Conservation (phyloP, 371 early-diverging fungal genomes). For the Mucor racemosus region DNA sequence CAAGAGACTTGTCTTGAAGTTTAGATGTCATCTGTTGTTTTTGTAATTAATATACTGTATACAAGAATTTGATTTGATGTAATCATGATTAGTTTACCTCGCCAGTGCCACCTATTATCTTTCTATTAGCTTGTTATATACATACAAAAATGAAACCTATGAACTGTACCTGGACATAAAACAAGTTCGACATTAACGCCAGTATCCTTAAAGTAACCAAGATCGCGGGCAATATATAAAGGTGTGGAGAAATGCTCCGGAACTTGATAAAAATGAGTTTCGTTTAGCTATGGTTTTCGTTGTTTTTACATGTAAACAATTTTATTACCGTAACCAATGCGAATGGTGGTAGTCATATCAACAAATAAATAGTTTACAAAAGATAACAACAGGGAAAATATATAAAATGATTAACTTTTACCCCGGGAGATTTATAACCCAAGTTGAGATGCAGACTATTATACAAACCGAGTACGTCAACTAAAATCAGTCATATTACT, state of each 20-base stretch:
- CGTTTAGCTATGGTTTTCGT: neutral
- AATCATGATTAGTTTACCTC: conserved; percentile 49
- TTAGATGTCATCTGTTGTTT: conserved; percentile 73
- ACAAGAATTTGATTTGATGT: too few species aligned
- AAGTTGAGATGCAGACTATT: neutral
- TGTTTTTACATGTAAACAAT: neutral
- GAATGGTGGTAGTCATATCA: conserved; percentile 31
- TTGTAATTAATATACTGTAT: too few species aligned
- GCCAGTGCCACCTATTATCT: conserved; percentile 62
- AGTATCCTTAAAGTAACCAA: conserved; percentile 60
- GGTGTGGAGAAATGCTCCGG: conserved; percentile 92
- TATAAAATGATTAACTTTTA: neutral
- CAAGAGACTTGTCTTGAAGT: conserved; percentile 70
- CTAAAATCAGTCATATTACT: too few species aligned
- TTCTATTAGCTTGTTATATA: neutral
- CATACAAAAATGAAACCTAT: neutral
- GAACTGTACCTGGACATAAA: conserved; percentile 59
- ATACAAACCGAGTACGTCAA: too few species aligned
- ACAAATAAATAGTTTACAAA: neutral
- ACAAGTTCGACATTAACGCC: conserved; percentile 70
- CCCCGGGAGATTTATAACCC: neutral
- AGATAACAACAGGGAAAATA: neutral
- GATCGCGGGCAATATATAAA: conserved; percentile 68
- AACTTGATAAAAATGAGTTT: conserved; percentile 44
- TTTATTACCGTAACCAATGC: conserved; percentile 49